Conservation (phyloP, 2,329 filamentous ascomycete genomes). For the Trichoderma endophyticum region DNA sequence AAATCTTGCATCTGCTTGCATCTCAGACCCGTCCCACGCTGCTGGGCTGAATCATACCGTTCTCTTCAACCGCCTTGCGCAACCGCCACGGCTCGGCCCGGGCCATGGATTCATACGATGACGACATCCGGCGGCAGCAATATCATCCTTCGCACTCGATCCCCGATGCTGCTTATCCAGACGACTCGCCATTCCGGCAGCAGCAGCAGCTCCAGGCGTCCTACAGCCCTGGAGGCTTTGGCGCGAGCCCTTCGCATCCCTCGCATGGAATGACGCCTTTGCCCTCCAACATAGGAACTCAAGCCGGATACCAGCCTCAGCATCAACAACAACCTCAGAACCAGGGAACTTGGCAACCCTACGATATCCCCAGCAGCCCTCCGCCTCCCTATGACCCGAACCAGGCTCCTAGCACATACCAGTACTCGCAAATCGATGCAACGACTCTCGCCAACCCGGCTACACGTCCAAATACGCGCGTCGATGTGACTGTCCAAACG, state of each 20-base stretch:
- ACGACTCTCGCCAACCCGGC: not conserved
- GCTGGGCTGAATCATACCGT: not conserved
- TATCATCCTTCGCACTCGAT: constrained; percentile 31
- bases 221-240: not conserved
- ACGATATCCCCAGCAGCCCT: constrained; percentile 24
- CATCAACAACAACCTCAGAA: constrained; percentile 3
- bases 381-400: constrained; percentile 30
- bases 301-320: not conserved
- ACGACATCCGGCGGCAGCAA: constrained; percentile 9
- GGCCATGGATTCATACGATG: constrained; percentile 16
- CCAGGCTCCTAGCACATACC: constrained; percentile 27
- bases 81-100: not conserved
- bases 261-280: not conserved
- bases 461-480: not conserved
- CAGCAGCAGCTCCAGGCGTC: constrained; percentile 15
- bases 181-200: constrained; percentile 27
- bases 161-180: constrained; percentile 31
- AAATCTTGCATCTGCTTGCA: not conserved
- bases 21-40: not conserved
- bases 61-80: not conserved
- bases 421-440: constrained; percentile 8
- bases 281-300: not conserved
- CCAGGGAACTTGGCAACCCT: constrained; percentile 5
- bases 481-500: not conserved
- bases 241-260: not conserved